Percentiles rank a stretch among this genome's conserved stretches.
phyloP scores from a whole-genome alignment of 352 stramenopile species.

The Pythium folliculosum region DNA sequence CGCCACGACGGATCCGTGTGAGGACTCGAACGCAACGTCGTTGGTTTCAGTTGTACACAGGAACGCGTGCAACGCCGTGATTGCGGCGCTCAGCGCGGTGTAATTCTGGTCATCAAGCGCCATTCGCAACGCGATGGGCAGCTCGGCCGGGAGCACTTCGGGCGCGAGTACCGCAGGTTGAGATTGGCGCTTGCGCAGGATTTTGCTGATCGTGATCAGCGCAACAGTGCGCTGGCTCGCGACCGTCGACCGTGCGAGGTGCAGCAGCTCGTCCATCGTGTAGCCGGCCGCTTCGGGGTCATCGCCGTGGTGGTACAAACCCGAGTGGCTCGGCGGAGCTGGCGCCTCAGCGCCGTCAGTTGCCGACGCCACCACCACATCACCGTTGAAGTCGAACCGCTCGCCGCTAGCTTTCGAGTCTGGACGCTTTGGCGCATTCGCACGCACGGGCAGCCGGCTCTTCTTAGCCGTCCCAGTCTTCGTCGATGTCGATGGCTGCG shows the following conservation, averaged over 20 bases:
- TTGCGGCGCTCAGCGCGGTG: constrained; percentile 33
- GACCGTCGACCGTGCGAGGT: constrained; percentile 71
- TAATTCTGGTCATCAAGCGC: constrained; percentile 40
- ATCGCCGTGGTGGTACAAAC: constrained; percentile 81
- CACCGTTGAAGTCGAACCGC: constrained; percentile 72
- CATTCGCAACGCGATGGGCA: constrained; percentile 35
- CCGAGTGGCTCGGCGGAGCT: constrained; percentile 49
- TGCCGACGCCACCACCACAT: constrained; percentile 1
- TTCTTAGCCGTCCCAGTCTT: not conserved
- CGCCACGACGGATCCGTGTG: constrained; percentile 11
- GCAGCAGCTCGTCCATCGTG: constrained; percentile 70
- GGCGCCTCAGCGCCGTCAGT: not conserved
- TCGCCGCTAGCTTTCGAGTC: constrained; percentile 42
- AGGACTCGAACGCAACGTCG: constrained; percentile 6
- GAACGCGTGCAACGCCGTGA: constrained; percentile 33
- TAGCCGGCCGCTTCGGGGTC: constrained; percentile 72
- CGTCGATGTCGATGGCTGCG: not conserved
- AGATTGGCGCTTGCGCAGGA: constrained; percentile 43
- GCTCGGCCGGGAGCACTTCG: constrained; percentile 19
- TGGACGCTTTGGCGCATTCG: constrained; percentile 21
- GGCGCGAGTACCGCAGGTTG: not conserved
- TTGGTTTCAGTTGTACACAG: constrained; percentile 18
- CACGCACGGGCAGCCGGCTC: constrained; percentile 13
- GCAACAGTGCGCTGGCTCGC: constrained; percentile 72
- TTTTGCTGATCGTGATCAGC: constrained; percentile 60